Percentiles rank a stretch among this genome's conserved stretches.
These are phyloP conservation scores for Sarocladiaceae sp. DNA, from an alignment of 2,329 filamentous ascomycete species.

Conservation along the genomic window DNA sequence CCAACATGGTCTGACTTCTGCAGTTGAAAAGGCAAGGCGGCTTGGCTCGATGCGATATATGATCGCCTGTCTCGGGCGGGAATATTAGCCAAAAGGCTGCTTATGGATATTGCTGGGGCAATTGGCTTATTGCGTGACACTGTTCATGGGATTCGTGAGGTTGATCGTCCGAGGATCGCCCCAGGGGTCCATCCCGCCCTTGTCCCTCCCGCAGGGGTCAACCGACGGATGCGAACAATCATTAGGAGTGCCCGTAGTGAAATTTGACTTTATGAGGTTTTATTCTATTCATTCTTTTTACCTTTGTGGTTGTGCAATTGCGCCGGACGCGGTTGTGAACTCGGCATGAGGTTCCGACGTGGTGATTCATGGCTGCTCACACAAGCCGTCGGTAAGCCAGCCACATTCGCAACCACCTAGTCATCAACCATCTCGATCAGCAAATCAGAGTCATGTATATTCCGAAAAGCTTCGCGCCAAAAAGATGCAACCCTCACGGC, in stretches of 20 bases:
- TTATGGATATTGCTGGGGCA: background rate
- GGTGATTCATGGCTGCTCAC: too few relatives aligned
- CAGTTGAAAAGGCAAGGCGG: background rate
- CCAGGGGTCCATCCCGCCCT: background rate
- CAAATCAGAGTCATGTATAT: too few relatives aligned
- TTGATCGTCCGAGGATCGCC: background rate
- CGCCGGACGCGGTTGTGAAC: too few relatives aligned
- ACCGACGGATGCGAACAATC: background rate
- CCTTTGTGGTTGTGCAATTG: background rate
- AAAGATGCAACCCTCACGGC: background rate
- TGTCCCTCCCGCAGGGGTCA: background rate
- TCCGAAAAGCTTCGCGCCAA: too few relatives aligned
- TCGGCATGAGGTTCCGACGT: background rate
- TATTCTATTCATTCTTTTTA: background rate
- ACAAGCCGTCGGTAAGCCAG: too few relatives aligned
- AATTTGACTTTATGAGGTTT: background rate
- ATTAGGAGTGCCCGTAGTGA: background rate
- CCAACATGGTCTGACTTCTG: background rate
- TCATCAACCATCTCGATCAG: too few relatives aligned
- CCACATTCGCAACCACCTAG: background rate
- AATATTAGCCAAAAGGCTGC: too few relatives aligned
- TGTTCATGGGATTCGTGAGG: too few relatives aligned
- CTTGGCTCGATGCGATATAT: too few relatives aligned
- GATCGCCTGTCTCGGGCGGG: too few relatives aligned
- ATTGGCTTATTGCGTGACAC: background rate